phyloP scores from a whole-genome alignment of 176 grass and related monocot genomes.

The Saccharum officinarum region DNA sequence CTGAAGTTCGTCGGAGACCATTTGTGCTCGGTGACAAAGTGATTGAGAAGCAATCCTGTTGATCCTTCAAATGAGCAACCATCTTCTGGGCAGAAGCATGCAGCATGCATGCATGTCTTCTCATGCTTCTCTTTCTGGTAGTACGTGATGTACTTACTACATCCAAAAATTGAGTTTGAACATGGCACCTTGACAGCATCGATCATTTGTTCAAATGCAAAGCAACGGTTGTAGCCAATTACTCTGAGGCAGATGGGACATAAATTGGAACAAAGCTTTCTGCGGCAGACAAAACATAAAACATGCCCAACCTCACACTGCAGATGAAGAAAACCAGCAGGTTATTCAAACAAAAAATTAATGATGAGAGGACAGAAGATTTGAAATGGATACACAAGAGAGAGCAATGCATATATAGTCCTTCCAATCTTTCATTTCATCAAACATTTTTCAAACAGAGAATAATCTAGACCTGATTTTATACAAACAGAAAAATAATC shows the following conservation, averaged over 20 bases:
- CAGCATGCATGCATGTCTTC: neutral
- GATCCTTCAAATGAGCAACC: constrained; percentile 22
- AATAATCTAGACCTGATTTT: neutral
- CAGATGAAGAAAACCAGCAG: neutral
- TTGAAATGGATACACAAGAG: neutral
- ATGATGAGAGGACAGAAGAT: neutral
- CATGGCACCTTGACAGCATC: constrained; percentile 4
- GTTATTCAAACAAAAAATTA: neutral
- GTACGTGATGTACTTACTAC: neutral
- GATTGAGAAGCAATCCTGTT: neutral
- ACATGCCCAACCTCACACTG: neutral
- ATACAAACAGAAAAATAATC: no score
- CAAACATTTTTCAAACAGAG: neutral
- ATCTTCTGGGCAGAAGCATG: constrained; percentile 28
- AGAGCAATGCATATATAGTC: neutral
- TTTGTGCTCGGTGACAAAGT: no score
- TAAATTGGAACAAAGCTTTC: neutral
- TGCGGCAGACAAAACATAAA: neutral
- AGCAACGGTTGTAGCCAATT: neutral
- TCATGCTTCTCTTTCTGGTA: constrained; percentile 26
- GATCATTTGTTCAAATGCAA: constrained; percentile 18
- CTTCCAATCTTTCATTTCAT: neutral
- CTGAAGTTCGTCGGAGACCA: no score
- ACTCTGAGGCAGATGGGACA: neutral
- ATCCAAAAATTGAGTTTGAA: constrained; percentile 4